phyloP scores from a whole-genome alignment of 176 grass and related monocot species.

The Oryza punctata region DNA sequence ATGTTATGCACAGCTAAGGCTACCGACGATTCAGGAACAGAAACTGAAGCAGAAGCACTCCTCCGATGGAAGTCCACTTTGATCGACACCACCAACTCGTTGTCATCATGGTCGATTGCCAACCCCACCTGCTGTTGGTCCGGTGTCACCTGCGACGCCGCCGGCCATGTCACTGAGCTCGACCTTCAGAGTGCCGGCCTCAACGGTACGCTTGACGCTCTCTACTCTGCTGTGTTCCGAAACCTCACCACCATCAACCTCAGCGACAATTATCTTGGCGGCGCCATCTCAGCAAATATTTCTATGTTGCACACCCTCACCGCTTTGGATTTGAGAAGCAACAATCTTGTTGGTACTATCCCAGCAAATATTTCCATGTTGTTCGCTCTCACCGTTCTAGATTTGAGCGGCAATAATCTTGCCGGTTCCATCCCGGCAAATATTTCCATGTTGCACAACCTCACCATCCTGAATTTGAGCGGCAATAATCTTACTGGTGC shows the following conservation, averaged over 20 bases:
- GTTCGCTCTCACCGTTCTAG: no score
- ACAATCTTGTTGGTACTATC: conserved; percentile 27
- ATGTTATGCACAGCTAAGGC: neutral
- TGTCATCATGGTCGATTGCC: conserved; percentile 40
- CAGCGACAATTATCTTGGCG: conserved; percentile 24
- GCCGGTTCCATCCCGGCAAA: no score
- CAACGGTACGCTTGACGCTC: conserved; percentile 34
- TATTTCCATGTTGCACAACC: no score
- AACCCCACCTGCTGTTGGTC: conserved; percentile 48
- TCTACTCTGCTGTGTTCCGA: conserved; percentile 34
- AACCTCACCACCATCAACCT: conserved; percentile 41
- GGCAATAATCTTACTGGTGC: neutral
- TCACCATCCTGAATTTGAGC: no score
- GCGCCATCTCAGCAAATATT: conserved; percentile 5
- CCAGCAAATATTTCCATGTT: neutral
- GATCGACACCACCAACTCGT: neutral
- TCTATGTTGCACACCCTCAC: no score
- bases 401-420: no score
- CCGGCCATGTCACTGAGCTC: conserved; percentile 32
- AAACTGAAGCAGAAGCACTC: conserved; percentile 37
- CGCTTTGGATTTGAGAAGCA: no score
- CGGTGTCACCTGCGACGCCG: conserved; percentile 41
- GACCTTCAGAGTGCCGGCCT: neutral
- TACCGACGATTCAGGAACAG: neutral
- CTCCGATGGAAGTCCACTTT: conserved; percentile 60